These are phyloP conservation scores for Mycena kentingensis DNA, from an alignment of 768 basidiomycete species.

Conservation along the genomic window DNA sequence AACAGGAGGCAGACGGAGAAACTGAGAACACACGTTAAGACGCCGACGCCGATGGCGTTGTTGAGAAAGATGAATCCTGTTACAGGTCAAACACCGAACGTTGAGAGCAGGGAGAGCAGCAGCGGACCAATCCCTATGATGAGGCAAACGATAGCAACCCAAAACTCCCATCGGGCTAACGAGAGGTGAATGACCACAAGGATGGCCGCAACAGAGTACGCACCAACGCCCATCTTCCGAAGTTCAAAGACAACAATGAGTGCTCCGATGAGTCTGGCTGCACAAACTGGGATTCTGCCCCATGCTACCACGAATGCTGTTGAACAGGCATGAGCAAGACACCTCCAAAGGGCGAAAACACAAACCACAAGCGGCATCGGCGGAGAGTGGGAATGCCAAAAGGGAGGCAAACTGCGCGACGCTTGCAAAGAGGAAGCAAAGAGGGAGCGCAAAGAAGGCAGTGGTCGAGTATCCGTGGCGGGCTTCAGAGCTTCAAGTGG, in stretches of 20 bases:
- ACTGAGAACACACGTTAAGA: slow-evolving; percentile 30
- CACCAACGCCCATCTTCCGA: slow-evolving; percentile 29
- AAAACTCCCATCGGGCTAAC: slow-evolving; percentile 33
- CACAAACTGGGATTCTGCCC: slow-evolving; percentile 44
- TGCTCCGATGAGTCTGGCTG: slow-evolving; percentile 42
- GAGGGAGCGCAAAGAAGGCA: slow-evolving; percentile 26
- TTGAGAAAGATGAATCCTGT: slow-evolving; percentile 43
- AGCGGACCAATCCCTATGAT: slow-evolving; percentile 38
- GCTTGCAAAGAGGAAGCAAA: slow-evolving; percentile 34
- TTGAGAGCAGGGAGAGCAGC: background rate
- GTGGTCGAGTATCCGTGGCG: slow-evolving; percentile 21
- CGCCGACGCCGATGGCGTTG: slow-evolving; percentile 41
- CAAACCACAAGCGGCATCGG: slow-evolving; percentile 24
- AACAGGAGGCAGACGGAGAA: background rate
- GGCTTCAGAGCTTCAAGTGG: slow-evolving; percentile 6
- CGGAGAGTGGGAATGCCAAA: slow-evolving; percentile 26
- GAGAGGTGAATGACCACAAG: background rate
- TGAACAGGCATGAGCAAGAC: background rate
- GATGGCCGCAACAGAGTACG: background rate
- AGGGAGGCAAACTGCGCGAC: slow-evolving; percentile 34
- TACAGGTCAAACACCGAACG: background rate
- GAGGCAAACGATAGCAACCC: slow-evolving; percentile 32
- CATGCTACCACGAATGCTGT: slow-evolving; percentile 48
- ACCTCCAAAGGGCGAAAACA: background rate
- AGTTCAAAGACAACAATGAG: slow-evolving; percentile 39